Conservation (phyloP, 1,139 yeast genomes). For the Zygosaccharomyces sapae region DNA sequence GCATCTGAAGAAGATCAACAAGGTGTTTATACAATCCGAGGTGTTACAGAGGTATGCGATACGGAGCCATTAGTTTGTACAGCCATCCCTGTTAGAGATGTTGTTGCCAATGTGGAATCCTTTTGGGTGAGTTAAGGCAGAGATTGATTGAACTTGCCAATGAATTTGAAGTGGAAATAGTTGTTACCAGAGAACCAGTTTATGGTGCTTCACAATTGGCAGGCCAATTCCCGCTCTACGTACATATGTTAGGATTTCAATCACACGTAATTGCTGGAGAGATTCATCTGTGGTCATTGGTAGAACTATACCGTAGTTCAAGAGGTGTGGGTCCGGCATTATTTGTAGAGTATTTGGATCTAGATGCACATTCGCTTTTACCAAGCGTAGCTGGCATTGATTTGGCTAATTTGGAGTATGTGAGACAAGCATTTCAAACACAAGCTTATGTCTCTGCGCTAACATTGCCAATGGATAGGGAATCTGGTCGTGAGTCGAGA, state of each 20-base stretch:
- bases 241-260: slow-evolving; percentile 15
- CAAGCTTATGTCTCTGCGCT: slow-evolving; percentile 18
- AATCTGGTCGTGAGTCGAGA: background rate
- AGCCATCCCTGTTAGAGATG: slow-evolving; percentile 5
- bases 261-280: slow-evolving; percentile 16
- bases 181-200: slow-evolving; percentile 11
- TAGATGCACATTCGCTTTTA: slow-evolving; percentile 14
- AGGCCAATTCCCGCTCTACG: slow-evolving; percentile 2
- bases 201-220: slow-evolving; percentile 3
- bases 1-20: background rate
- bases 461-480: slow-evolving; percentile 3
- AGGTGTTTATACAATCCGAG: slow-evolving; percentile 5
- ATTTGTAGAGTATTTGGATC: slow-evolving; percentile 16
- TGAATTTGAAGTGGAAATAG: slow-evolving; percentile 19
- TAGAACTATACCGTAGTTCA: slow-evolving; percentile 10
- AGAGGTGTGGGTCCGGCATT: slow-evolving; percentile 1
- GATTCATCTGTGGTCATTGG: slow-evolving; percentile 10
- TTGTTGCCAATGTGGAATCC: background rate
- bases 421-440: slow-evolving; percentile 15
- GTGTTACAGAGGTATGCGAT: slow-evolving; percentile 15
- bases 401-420: slow-evolving; percentile 18
- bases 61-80: slow-evolving; percentile 11
- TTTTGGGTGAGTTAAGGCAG: slow-evolving; percentile 6
- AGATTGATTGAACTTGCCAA: slow-evolving; percentile 9
- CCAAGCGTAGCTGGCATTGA: slow-evolving; percentile 20